A percentile compares a stretch with the other conserved stretches of the same genome.
Evolutionary conservation across 139 green algal species (phyloP).

Genomic region (Gonium pectorale): DNA sequence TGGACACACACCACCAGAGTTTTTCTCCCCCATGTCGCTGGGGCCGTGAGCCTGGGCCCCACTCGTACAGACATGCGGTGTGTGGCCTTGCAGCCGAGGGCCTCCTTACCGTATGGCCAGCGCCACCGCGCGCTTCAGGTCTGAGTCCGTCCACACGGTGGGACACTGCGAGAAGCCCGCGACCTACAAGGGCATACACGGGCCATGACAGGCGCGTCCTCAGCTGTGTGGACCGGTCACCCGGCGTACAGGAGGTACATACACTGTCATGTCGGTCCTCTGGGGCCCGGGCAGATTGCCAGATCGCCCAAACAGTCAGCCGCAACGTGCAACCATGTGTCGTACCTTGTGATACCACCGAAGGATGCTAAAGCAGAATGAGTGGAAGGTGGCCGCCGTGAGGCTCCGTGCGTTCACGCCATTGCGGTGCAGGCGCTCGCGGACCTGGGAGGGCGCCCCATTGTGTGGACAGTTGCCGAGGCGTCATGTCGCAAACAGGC

Average conservation of each 20-base stretch:
- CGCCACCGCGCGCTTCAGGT: slow-evolving; percentile 20
- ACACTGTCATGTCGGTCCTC: not conserved
- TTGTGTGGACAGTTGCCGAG: too few relatives aligned
- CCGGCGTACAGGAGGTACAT: not conserved
- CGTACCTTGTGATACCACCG: not conserved
- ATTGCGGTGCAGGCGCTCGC: slow-evolving; percentile 16
- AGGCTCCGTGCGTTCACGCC: not conserved
- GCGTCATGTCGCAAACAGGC: too few relatives aligned
- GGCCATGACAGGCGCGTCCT: not conserved
- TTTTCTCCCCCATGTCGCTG: not conserved
- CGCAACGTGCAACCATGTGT: not conserved
- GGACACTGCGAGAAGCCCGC: slow-evolving; percentile 38
- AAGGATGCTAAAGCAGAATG: slow-evolving; percentile 38
- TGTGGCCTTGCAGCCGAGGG: not conserved
- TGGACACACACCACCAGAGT: not conserved
- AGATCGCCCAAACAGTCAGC: not conserved
- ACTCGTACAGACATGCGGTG: too few relatives aligned
- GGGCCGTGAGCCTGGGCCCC: too few relatives aligned
- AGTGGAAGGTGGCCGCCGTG: slow-evolving; percentile 48
- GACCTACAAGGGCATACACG: not conserved
- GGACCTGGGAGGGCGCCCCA: too few relatives aligned
- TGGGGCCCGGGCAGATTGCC: not conserved
- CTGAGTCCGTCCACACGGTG: slow-evolving; percentile 40
- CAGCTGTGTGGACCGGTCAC: not conserved
- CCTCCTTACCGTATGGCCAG: slow-evolving; percentile 48